Conservation (phyloP, 371 early-diverging fungal genomes). For the Mucor saturninus region DNA sequence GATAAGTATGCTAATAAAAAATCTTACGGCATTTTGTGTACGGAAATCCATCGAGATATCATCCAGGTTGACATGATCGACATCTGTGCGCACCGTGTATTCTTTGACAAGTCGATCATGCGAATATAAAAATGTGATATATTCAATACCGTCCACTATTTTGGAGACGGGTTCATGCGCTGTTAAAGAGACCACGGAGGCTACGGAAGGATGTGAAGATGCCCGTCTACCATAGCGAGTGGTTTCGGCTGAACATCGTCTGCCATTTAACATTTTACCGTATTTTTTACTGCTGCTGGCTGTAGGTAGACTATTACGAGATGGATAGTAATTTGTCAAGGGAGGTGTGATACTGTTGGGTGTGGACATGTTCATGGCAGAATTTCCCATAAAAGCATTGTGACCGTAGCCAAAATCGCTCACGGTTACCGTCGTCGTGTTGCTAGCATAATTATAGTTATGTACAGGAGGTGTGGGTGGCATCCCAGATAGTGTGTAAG, state of each 20-base stretch:
- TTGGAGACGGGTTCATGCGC: conserved; percentile 54
- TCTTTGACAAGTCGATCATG: conserved; percentile 63
- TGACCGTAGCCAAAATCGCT: conserved; percentile 1
- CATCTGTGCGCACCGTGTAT: conserved; percentile 79
- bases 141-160: conserved; percentile 60
- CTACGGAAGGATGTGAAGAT: conserved; percentile 50
- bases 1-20: neutral
- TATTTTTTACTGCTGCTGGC: conserved; percentile 1
- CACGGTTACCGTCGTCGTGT: neutral
- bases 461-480: conserved; percentile 8
- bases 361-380: neutral
- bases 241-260: conserved; percentile 9
- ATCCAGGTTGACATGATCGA: conserved; percentile 17
- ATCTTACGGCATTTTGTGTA: conserved; percentile 26
- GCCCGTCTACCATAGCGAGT: conserved; percentile 31
- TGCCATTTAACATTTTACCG: neutral
- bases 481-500: neutral
- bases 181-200: conserved; percentile 53
- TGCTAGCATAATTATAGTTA: neutral
- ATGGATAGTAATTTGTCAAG: conserved; percentile 12
- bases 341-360: conserved; percentile 13
- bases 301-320: conserved; percentile 9
- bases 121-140: conserved; percentile 70
- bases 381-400: neutral
- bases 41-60: conserved; percentile 25